These are phyloP conservation scores for Lithospermum erythrorhizon DNA, from an alignment of 257 asterid species.

Conservation along the genomic window DNA sequence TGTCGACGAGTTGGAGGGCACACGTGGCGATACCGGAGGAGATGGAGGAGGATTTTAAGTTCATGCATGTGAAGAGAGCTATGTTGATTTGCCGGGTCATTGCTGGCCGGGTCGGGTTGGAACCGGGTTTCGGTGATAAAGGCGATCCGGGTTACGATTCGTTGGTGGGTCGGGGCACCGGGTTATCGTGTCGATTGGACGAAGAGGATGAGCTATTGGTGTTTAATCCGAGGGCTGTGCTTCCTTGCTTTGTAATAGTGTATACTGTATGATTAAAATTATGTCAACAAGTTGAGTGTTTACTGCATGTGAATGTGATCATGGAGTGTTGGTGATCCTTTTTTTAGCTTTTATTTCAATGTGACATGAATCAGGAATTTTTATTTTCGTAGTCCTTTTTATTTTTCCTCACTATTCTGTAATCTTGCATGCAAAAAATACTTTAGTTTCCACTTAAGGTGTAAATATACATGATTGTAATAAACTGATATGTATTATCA, in stretches of 20 bases:
- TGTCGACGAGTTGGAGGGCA: constrained; percentile 84
- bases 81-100: constrained; percentile 92
- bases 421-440: not conserved
- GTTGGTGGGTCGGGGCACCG: constrained; percentile 25
- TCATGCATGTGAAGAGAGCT: constrained; percentile 26
- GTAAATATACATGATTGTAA: no score
- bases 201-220: constrained; percentile 40
- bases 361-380: no score
- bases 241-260: constrained; percentile 42
- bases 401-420: not conserved
- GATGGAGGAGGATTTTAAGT: constrained; percentile 13
- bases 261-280: not conserved
- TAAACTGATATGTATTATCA: no score
- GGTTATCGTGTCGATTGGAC: constrained; percentile 15
- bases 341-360: not conserved
- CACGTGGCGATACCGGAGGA: constrained; percentile 39
- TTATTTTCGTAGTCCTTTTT: no score
- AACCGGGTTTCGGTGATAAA: constrained; percentile 22
- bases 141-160: constrained; percentile 21
- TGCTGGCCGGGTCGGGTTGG: constrained; percentile 63
- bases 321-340: not conserved
- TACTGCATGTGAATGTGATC: not conserved
- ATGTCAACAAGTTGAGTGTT: not conserved
- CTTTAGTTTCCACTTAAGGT: no score
- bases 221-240: constrained; percentile 45